Evolutionary conservation across 371 early-diverging fungal genomes (phyloP).

Genomic region (Dichotomocladium elegans): DNA sequence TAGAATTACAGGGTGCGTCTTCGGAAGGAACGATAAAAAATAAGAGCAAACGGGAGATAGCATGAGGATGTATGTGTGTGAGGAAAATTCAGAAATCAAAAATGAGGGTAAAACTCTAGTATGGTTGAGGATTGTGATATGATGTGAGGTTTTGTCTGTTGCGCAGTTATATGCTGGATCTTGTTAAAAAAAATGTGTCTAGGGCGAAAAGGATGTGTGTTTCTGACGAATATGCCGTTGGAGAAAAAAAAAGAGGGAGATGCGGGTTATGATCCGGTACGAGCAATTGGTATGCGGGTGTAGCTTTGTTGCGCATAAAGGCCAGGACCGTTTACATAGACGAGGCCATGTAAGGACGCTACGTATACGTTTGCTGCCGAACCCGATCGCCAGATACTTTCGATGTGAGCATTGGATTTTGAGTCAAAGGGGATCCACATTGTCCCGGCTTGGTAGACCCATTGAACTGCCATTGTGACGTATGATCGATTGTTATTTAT

Average conservation of each 20-base stretch:
- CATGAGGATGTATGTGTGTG: no score
- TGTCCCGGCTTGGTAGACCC: slow-evolving; percentile 18
- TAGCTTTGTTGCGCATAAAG: slow-evolving; percentile 11
- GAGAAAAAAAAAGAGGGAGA: not conserved
- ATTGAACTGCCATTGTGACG: slow-evolving; percentile 10
- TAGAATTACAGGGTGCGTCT: no score
- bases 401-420: slow-evolving; percentile 8
- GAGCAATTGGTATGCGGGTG: slow-evolving; percentile 12
- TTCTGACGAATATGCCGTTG: not conserved
- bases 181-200: not conserved
- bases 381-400: slow-evolving; percentile 12
- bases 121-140: no score
- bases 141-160: no score
- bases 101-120: no score
- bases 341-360: slow-evolving; percentile 14
- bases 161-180: not conserved
- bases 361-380: slow-evolving; percentile 13
- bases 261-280: slow-evolving; percentile 1
- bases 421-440: slow-evolving; percentile 17
- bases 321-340: slow-evolving; percentile 17
- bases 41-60: no score
- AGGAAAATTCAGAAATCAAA: no score
- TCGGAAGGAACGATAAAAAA: no score
- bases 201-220: not conserved
- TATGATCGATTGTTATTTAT: no score